phyloP scores from a whole-genome alignment of 768 basidiomycete species.

The Tylopilus rubrobrunneus region DNA sequence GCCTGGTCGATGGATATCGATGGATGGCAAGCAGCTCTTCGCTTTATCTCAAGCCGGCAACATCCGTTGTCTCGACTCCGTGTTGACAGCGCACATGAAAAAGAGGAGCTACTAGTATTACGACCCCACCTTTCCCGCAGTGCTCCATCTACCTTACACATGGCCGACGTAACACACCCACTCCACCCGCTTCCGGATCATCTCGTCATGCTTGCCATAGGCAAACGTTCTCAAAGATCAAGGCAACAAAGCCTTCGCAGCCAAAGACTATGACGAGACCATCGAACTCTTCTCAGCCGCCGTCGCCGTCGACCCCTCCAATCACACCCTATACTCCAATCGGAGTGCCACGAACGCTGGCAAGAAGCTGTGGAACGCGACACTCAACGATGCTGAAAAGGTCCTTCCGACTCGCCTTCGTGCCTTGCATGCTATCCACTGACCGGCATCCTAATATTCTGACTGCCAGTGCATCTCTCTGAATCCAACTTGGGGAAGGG shows the following conservation, averaged over 20 bases:
- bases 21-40: too few species aligned
- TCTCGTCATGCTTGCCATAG: conserved; percentile 30
- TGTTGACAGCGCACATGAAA: too few species aligned
- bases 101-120: too few species aligned
- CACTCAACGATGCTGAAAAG: conserved; percentile 87
- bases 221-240: conserved; percentile 75
- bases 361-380: conserved; percentile 70
- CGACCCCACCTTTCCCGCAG: too few species aligned
- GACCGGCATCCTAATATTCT: background rate
- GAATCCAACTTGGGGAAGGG: conserved; percentile 88
- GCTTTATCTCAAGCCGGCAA: too few species aligned
- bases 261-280: conserved; percentile 88
- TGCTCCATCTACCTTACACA: conserved; percentile 9
- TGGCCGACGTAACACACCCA: conserved; percentile 31
- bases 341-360: conserved; percentile 89
- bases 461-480: conserved; percentile 80
- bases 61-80: too few species aligned
- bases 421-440: conserved; percentile 2
- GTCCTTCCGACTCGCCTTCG: too few species aligned
- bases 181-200: background rate
- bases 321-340: conserved; percentile 91
- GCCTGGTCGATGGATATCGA: too few species aligned
- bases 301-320: conserved; percentile 75
- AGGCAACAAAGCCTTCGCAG: conserved; percentile 94
- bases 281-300: conserved; percentile 81